A percentile compares a stretch with the other conserved stretches of the same genome.
phyloP scores from a whole-genome alignment of 164 flowering plant genomes.

The Magnolia kwangsiensis region DNA sequence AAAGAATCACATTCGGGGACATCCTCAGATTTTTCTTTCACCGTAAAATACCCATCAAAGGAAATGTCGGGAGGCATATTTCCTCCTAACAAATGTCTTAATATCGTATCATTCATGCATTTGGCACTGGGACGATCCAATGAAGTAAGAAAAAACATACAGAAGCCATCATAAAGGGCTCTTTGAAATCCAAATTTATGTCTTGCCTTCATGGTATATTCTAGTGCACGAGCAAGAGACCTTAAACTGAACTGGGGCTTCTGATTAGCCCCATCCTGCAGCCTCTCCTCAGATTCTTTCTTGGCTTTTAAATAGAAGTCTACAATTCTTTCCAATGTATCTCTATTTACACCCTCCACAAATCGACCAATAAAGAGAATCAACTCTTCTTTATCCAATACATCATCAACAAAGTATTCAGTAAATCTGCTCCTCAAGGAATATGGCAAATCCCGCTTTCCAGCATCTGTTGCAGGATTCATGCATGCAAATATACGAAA shows the following conservation, averaged over 20 bases:
- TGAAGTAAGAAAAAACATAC: conserved; percentile 83
- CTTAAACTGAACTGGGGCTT: conserved; percentile 89
- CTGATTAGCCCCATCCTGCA: conserved; percentile 99
- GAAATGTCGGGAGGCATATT: conserved; percentile 33
- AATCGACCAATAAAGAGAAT: conserved; percentile 53
- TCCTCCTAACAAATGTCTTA: conserved; percentile 38
- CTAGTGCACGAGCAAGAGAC: conserved; percentile 88
- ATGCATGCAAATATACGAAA: conserved; percentile 96
- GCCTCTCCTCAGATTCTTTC: conserved; percentile 64
- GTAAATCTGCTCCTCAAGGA: conserved; percentile 82
- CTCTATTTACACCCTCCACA: conserved; percentile 40
- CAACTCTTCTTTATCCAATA: conserved; percentile 72
- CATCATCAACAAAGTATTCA: conserved; percentile 88
- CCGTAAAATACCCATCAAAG: conserved; percentile 38
- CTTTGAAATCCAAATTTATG: conserved; percentile 45
- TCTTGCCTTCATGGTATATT: conserved; percentile 58
- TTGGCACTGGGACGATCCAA: conserved; percentile 74
- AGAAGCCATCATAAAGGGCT: conserved; percentile 93
- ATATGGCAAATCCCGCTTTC: conserved; percentile 80
- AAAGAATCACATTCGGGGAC: conserved; percentile 25
- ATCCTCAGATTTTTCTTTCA: conserved; percentile 1
- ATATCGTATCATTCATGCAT: conserved; percentile 55
- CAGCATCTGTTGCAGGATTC: conserved; percentile 99
- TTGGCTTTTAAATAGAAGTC: conserved; percentile 73
- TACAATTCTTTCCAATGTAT: conserved; percentile 45